Base-by-base conservation (phyloP, 2,329 filamentous ascomycete species). In the Trematosphaeria pertusa region DNA sequence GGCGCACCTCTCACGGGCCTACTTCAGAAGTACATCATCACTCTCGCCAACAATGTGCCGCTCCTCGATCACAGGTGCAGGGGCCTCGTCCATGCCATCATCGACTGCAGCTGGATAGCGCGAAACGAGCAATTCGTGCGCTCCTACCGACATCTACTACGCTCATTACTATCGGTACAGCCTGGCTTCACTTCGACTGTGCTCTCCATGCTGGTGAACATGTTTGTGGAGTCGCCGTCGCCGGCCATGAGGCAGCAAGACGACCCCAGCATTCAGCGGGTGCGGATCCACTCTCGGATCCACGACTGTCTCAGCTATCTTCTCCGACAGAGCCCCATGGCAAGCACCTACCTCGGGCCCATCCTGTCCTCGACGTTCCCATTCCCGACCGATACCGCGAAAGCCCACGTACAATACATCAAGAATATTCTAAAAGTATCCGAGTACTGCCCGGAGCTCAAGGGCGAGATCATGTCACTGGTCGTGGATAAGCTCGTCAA, bases 401-500 rank as follows among this genome's bases (percentile, higher is more conserved):
- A 86, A 56, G 80, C 84, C n/a, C 91, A 96, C 68, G 83, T 93
- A 58, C 85, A 87, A n/a, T 99, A 95, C 64, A 87, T 96, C 47
- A 82, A 87, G 61, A 96, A 97, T 66, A 77, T 97, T 8, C 77
- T 97, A 19, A 83, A 81, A 48, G 77, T 97, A 24, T 86, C 88
- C 42, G 80, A 85, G 37, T 96, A 96, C 65, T 84, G 88, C 1
- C 87, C 90, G 0, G 86, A 89, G 48, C 75, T 97, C 26, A 87
- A 87, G 51, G 84, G 87, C 6, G 89, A 95, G 51, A 85, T 97
- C 18, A 81, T 96, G 54, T 86, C 91, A 45, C 76, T 96, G 10
- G 87, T 97, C 37, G 87, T 91, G 32, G 88, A 93, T 59, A 87
- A 89, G 52, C 80, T 97, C 6, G 90, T 97, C 63, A 94, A 94